Percentiles rank a stretch among this genome's conserved stretches.
phyloP scores from a whole-genome alignment of 208 protist species.

The Trypanosoma avium region DNA sequence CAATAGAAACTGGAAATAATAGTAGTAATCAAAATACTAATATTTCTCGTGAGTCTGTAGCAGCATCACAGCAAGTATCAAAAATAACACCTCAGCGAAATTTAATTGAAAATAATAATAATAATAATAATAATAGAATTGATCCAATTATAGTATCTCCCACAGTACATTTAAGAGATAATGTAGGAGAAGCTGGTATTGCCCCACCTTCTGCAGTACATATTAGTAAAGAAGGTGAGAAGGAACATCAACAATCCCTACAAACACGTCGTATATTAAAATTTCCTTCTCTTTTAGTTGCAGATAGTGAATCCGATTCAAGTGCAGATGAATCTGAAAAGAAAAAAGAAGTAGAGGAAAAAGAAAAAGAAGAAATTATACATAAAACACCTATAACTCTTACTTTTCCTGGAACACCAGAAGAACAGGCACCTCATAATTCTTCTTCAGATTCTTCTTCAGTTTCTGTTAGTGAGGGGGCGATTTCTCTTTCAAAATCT shows the following conservation, averaged over 20 bases:
- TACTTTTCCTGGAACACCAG: too few relatives aligned
- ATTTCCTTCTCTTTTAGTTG: constrained; percentile 23
- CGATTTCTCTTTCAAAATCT: neutral
- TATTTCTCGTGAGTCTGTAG: neutral
- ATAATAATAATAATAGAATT: constrained; percentile 6
- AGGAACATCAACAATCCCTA: neutral
- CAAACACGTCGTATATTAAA: constrained; percentile 4
- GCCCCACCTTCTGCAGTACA: constrained; percentile 6
- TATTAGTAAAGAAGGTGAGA: constrained; percentile 6
- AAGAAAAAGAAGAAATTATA: neutral
- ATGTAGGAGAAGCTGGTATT: constrained; percentile 22
- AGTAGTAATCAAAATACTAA: too few relatives aligned
- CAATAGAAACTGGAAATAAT: too few relatives aligned
- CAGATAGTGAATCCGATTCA: constrained; percentile 37
- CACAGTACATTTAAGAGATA: constrained; percentile 23
- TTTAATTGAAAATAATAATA: neutral
- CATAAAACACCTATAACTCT: too few relatives aligned
- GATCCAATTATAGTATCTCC: constrained; percentile 17
- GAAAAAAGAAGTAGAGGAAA: neutral
- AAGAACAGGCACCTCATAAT: too few relatives aligned
- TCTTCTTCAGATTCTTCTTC: too few relatives aligned
- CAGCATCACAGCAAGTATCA: neutral
- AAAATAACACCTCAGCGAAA: neutral
- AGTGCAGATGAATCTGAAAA: neutral
- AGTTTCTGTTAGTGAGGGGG: too few relatives aligned